Evolutionary conservation across 1,284 basidiomycete species (phyloP).

Genomic region (Fomitiporia mediterranea): DNA sequence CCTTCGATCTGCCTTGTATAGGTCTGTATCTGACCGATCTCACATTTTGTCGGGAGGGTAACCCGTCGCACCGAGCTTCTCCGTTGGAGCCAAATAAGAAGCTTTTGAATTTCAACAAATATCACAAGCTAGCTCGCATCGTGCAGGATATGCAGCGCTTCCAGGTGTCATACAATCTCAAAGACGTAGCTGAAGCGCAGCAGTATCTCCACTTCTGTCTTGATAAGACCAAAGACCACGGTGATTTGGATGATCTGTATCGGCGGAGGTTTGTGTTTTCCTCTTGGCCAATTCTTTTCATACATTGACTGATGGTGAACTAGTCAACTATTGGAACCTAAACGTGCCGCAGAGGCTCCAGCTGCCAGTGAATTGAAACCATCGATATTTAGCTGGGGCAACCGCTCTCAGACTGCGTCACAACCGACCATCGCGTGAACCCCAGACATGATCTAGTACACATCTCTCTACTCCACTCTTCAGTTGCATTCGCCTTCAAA

Average conservation of each 20-base stretch:
- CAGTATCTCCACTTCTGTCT: constrained; percentile 69
- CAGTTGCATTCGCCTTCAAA: not conserved
- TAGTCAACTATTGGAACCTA: constrained; percentile 76
- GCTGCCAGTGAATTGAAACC: constrained; percentile 59
- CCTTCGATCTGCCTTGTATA: constrained; percentile 27
- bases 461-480: constrained; percentile 6
- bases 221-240: constrained; percentile 65
- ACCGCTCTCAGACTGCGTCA: constrained; percentile 39
- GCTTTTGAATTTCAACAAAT: constrained; percentile 95
- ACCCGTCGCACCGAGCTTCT: constrained; percentile 81
- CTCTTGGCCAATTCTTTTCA: constrained; percentile 14
- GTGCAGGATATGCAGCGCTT: constrained; percentile 93
- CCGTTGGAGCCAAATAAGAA: constrained; percentile 72
- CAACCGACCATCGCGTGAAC: constrained; percentile 14
- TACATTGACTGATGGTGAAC: constrained; percentile 12
- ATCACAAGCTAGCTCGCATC: constrained; percentile 84
- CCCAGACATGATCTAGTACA: not conserved
- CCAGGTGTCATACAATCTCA: constrained; percentile 80
- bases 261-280: constrained; percentile 60
- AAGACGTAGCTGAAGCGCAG: constrained; percentile 82
- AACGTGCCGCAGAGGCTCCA: constrained; percentile 65
- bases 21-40: constrained; percentile 88
- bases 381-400: constrained; percentile 73
- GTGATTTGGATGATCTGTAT: constrained; percentile 77
- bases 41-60: constrained; percentile 95